Evolutionary conservation across 2,329 filamentous ascomycete species (phyloP).

Genomic region (Pochonia chlamydosporia): DNA sequence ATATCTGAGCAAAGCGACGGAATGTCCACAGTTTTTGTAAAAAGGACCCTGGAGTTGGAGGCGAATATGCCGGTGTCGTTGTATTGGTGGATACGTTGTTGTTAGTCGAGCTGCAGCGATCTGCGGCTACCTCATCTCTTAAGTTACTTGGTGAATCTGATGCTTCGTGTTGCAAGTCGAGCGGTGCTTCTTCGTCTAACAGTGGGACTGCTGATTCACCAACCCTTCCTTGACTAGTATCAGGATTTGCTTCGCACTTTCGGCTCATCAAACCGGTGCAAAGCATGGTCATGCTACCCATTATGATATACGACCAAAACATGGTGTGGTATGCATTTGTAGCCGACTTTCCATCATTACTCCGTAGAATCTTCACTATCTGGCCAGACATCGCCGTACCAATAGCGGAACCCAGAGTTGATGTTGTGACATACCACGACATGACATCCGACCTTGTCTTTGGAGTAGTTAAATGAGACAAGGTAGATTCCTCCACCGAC

Average conservation of each 20-base stretch:
- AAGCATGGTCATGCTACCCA: conserved; percentile 46
- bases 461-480: conserved; percentile 54
- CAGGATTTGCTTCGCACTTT: conserved; percentile 37
- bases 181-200: neutral
- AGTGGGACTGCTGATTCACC: neutral
- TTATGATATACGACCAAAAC: conserved; percentile 52
- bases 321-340: conserved; percentile 49
- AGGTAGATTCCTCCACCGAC: conserved; percentile 59
- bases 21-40: neutral
- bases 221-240: neutral
- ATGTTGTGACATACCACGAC: conserved; percentile 57
- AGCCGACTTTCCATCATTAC: conserved; percentile 40
- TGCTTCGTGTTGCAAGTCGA: too few relatives aligned
- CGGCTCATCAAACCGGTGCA: conserved; percentile 40
- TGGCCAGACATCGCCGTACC: conserved; percentile 48
- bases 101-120: neutral
- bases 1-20: conserved; percentile 49
- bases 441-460: conserved; percentile 55
- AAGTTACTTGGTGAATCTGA: too few relatives aligned
- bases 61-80: neutral
- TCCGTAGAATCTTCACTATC: conserved; percentile 41
- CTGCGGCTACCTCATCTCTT: too few relatives aligned
- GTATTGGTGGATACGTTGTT: neutral
- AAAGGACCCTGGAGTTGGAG: neutral
- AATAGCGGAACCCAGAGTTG: conserved; percentile 47